Conservation (phyloP, 192 early-diverging fungal genomes). For the Neocallimastix lanati region DNA sequence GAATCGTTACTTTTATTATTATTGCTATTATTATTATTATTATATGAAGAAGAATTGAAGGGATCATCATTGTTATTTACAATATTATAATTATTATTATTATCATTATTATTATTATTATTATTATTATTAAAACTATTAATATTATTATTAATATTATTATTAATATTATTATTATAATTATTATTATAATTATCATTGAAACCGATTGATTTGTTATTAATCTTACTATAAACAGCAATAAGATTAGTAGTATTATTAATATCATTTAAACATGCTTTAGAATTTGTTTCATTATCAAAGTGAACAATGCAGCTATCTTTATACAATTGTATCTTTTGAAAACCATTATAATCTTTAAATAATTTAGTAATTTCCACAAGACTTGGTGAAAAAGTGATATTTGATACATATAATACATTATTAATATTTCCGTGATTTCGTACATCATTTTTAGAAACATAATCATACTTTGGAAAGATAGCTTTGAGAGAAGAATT, state of each 20-base stretch:
- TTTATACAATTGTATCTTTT: constrained; percentile 3
- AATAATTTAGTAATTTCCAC: constrained; percentile 3
- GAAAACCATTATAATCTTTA: constrained; percentile 1
- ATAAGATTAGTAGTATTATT: constrained; percentile 4
- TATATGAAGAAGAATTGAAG: too few relatives aligned
- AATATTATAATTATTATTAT: too few relatives aligned
- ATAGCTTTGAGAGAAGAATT: not conserved
- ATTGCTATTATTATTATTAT: too few relatives aligned
- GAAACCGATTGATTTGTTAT: not conserved
- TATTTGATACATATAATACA: constrained; percentile 2
- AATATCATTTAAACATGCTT: not conserved
- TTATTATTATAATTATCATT: not conserved
- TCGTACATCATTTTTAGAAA: not conserved
- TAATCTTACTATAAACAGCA: constrained; percentile 2
- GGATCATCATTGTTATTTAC: too few relatives aligned
- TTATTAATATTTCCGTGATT: constrained; percentile 1
- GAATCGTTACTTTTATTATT: not conserved
- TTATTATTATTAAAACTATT: too few relatives aligned
- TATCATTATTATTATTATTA: too few relatives aligned
- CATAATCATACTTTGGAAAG: constrained; percentile 5
- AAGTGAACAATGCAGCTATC: constrained; percentile 5
- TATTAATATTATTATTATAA: too few relatives aligned
- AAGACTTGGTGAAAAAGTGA: not conserved
- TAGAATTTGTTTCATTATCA: not conserved
- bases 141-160: too few relatives aligned